A percentile compares a stretch with the other conserved stretches of the same genome.
Conservation (phyloP, 768 basidiomycete genomes). For the Boletus huronensis region DNA sequence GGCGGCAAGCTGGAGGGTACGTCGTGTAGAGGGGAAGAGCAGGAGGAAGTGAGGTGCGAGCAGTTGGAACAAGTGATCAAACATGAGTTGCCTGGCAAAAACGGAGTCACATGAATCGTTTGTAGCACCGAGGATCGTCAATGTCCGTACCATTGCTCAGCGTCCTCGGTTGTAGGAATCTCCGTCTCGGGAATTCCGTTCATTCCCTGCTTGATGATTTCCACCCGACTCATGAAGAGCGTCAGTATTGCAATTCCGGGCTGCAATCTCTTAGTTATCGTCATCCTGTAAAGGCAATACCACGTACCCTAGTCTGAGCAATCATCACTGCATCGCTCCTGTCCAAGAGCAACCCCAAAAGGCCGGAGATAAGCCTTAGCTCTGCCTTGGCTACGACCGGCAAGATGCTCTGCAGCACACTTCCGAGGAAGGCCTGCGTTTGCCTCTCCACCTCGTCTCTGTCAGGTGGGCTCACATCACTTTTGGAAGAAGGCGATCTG, state of each 20-base stretch:
- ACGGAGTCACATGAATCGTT: slow-evolving; percentile 9
- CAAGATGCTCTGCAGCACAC: slow-evolving; percentile 83
- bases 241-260: slow-evolving; percentile 91
- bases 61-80: slow-evolving; percentile 80
- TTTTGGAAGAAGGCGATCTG: slow-evolving; percentile 17
- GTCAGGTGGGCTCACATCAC: slow-evolving; percentile 33
- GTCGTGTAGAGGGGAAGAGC: slow-evolving; percentile 90
- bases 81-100: slow-evolving; percentile 72
- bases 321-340: slow-evolving; percentile 70
- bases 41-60: slow-evolving; percentile 71
- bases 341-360: slow-evolving; percentile 80
- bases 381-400: slow-evolving; percentile 76
- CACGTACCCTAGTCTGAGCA: slow-evolving; percentile 75
- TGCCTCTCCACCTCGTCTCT: slow-evolving; percentile 77
- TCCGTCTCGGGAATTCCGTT: slow-evolving; percentile 52
- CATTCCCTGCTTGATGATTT: slow-evolving; percentile 79
- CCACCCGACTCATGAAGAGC: slow-evolving; percentile 88
- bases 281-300: background rate
- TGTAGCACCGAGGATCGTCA: background rate
- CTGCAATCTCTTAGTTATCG: slow-evolving; percentile 38
- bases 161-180: slow-evolving; percentile 65
- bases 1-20: slow-evolving; percentile 40
- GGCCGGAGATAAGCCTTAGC: slow-evolving; percentile 78
- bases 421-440: slow-evolving; percentile 83
- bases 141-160: slow-evolving; percentile 69